Percentiles rank a stretch among this genome's conserved stretches.
phyloP scores from a whole-genome alignment of 768 basidiomycete species.

The Plicaturopsis crispa region DNA sequence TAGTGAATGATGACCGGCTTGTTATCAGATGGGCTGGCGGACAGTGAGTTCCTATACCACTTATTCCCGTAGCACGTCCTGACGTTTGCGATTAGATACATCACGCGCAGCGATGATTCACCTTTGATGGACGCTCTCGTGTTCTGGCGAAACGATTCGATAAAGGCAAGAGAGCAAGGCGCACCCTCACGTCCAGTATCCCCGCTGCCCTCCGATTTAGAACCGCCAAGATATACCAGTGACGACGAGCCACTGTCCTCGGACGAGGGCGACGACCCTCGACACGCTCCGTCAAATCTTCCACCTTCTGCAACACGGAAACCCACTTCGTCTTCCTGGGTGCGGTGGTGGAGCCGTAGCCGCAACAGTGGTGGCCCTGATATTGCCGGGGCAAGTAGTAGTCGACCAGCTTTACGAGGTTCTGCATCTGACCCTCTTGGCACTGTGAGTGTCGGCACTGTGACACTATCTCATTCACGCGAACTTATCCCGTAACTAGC shows the following conservation, averaged over 20 bases:
- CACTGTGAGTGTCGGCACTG: too few relatives aligned
- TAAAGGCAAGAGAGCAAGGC: constrained; percentile 18
- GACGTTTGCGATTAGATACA: constrained; percentile 44
- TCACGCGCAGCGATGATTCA: constrained; percentile 68
- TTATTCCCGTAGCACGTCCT: background rate
- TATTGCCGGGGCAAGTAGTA: too few relatives aligned
- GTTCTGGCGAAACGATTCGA: constrained; percentile 52
- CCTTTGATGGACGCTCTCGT: constrained; percentile 70
- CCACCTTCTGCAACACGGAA: constrained; percentile 23
- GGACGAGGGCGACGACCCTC: constrained; percentile 19
- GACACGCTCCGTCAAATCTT: constrained; percentile 33
- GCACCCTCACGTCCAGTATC: constrained; percentile 28
- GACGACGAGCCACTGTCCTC: constrained; percentile 21
- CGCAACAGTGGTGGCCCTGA: constrained; percentile 27
- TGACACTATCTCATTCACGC: too few relatives aligned
- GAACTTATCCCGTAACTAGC: too few relatives aligned
- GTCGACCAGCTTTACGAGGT: too few relatives aligned
- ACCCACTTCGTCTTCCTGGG: constrained; percentile 64
- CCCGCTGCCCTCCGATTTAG: constrained; percentile 22
- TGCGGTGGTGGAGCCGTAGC: constrained; percentile 77
- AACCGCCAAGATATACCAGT: too few relatives aligned
- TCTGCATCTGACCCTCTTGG: too few relatives aligned
- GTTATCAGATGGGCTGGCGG: constrained; percentile 69
- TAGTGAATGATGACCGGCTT: constrained; percentile 56
- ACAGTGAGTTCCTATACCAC: constrained; percentile 36